Conservation (phyloP, 2,329 filamentous ascomycete genomes). For the Colletotrichum neosansevieriae region DNA sequence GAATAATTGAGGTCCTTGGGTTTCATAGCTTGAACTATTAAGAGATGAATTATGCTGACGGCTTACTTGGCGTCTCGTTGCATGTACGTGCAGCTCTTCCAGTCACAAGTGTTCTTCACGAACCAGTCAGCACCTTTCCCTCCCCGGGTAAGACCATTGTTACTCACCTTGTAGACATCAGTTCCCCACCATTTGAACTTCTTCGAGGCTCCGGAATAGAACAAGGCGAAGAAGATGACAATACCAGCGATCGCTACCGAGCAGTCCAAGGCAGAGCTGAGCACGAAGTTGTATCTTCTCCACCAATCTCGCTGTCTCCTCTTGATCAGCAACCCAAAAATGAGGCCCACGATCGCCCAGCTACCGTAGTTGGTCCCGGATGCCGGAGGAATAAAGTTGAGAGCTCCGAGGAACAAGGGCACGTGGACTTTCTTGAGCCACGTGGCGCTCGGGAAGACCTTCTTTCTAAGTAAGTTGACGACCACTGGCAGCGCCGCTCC, state of each 20-base stretch:
- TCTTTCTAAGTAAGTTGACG: constrained; percentile 53
- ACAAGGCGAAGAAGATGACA: constrained; percentile 50
- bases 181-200: constrained; percentile 49
- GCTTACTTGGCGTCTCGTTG: background rate
- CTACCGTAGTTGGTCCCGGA: constrained; percentile 50
- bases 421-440: constrained; percentile 47
- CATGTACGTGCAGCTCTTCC: constrained; percentile 35
- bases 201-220: constrained; percentile 46
- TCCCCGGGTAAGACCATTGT: background rate
- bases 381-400: constrained; percentile 50
- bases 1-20: no score
- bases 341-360: constrained; percentile 47
- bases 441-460: constrained; percentile 36
- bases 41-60: no score
- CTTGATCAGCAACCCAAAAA: constrained; percentile 47
- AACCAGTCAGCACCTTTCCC: background rate
- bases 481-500: constrained; percentile 61
- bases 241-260: constrained; percentile 49
- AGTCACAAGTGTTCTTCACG: constrained; percentile 36
- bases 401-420: constrained; percentile 47
- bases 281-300: constrained; percentile 49
- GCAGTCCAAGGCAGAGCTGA: constrained; percentile 49
- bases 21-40: no score
- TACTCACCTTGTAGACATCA: constrained; percentile 40
- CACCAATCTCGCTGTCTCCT: constrained; percentile 46